A percentile compares a stretch with the other conserved stretches of the same genome.
These are phyloP conservation scores for Melanopsichium pennsylvanicum DNA, from an alignment of 1,284 basidiomycete species.

Conservation along the genomic window DNA sequence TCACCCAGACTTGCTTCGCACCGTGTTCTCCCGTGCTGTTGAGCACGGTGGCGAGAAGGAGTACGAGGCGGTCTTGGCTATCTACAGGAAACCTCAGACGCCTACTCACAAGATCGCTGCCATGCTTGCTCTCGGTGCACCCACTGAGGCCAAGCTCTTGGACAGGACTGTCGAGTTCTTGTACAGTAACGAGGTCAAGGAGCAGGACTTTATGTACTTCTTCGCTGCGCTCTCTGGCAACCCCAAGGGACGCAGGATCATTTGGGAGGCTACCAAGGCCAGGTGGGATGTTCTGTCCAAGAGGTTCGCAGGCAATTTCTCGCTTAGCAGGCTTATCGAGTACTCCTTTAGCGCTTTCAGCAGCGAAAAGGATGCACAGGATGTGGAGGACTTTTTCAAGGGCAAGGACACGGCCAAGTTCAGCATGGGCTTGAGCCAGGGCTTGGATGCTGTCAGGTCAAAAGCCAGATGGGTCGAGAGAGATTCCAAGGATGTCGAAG, in stretches of 20 bases:
- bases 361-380: constrained; percentile 75
- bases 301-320: constrained; percentile 71
- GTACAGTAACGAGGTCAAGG: constrained; percentile 64
- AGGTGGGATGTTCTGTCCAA: constrained; percentile 67
- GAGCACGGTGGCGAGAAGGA: constrained; percentile 79
- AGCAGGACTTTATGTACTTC: constrained; percentile 66
- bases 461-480: constrained; percentile 74
- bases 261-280: constrained; percentile 65
- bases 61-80: constrained; percentile 71
- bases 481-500: constrained; percentile 70
- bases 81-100: constrained; percentile 72
- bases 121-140: constrained; percentile 63
- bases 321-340: constrained; percentile 66
- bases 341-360: constrained; percentile 74
- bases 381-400: constrained; percentile 72
- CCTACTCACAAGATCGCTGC: constrained; percentile 69
- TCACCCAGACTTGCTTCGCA: constrained; percentile 69
- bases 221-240: constrained; percentile 62
- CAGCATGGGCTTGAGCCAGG: constrained; percentile 73
- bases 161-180: constrained; percentile 64
- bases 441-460: constrained; percentile 74
- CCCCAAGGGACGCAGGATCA: constrained; percentile 57
- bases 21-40: constrained; percentile 68
- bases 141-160: constrained; percentile 57
- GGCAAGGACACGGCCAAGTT: constrained; percentile 67